Evolutionary conservation across 257 asterid species (phyloP).

Genomic region (Salvia splendens): DNA sequence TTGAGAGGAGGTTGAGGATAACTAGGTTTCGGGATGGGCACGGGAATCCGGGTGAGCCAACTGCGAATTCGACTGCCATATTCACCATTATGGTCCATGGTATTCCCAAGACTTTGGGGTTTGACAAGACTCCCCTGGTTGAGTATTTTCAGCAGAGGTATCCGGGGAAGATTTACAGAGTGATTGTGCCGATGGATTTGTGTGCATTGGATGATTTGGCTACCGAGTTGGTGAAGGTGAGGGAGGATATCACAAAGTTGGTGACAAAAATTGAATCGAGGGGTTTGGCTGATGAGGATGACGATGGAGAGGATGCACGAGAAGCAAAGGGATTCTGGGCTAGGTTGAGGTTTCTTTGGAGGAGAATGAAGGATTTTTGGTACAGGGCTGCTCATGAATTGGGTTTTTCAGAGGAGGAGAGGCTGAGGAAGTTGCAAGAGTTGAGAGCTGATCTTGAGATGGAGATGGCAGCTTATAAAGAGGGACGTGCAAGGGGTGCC

Average conservation of each 20-base stretch:
- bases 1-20: slow-evolving; percentile 67
- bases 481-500: slow-evolving; percentile 95
- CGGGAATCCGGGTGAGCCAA: slow-evolving; percentile 77
- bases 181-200: slow-evolving; percentile 94
- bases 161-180: slow-evolving; percentile 82
- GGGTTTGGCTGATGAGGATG: slow-evolving; percentile 57
- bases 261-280: slow-evolving; percentile 68
- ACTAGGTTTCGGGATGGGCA: slow-evolving; percentile 81
- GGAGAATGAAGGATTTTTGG: slow-evolving; percentile 65
- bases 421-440: slow-evolving; percentile 87
- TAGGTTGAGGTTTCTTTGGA: slow-evolving; percentile 44
- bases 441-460: slow-evolving; percentile 92
- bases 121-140: slow-evolving; percentile 68
- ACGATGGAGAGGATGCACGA: slow-evolving; percentile 40
- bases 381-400: slow-evolving; percentile 55
- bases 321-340: slow-evolving; percentile 48
- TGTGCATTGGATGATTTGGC: slow-evolving; percentile 95
- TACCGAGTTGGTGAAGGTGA: slow-evolving; percentile 75
- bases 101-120: slow-evolving; percentile 79
- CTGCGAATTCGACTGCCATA: slow-evolving; percentile 66
- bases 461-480: slow-evolving; percentile 98
- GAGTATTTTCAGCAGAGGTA: slow-evolving; percentile 85
- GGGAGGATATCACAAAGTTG: slow-evolving; percentile 74
- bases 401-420: slow-evolving; percentile 92
- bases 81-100: slow-evolving; percentile 90